phyloP scores from a whole-genome alignment of 2,329 filamentous ascomycete genomes.

The Curvularia spicifera region DNA sequence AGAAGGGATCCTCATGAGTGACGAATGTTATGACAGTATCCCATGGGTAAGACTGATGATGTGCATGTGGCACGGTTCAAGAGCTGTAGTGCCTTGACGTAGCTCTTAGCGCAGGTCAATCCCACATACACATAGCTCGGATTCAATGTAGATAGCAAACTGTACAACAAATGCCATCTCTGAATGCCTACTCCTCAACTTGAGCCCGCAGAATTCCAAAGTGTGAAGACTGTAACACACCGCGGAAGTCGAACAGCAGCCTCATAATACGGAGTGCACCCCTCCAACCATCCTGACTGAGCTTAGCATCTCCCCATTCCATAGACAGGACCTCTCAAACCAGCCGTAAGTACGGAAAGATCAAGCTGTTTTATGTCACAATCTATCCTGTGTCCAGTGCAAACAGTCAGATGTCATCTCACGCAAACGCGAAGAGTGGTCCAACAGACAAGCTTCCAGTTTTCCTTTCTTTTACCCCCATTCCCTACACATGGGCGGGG shows the following conservation, averaged over 20 bases:
- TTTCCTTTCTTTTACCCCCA: too few species aligned
- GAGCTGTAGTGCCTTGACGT: slow-evolving; percentile 4
- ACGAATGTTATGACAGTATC: slow-evolving; percentile 3
- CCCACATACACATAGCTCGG: not conserved
- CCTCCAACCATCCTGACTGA: not conserved
- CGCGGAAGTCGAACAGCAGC: not conserved
- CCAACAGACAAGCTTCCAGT: too few species aligned
- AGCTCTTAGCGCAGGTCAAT: not conserved
- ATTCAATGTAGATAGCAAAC: not conserved
- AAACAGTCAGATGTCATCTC: too few species aligned
- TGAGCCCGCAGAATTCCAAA: not conserved
- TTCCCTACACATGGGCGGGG: too few species aligned
- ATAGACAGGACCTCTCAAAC: not conserved
- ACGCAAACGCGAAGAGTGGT: too few species aligned
- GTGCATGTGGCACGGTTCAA: slow-evolving; percentile 9
- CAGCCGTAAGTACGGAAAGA: not conserved
- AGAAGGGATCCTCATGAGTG: slow-evolving; percentile 3
- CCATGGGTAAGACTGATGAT: not conserved
- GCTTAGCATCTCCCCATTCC: not conserved
- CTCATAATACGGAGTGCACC: not conserved
- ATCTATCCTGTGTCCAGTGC: not conserved
- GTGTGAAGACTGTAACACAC: not conserved
- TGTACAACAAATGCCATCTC: not conserved
- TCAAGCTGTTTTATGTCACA: not conserved
- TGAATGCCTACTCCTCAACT: not conserved